Base-by-base conservation (phyloP, 2,329 filamentous ascomycete species). In the Talaromyces sp. region DNA sequence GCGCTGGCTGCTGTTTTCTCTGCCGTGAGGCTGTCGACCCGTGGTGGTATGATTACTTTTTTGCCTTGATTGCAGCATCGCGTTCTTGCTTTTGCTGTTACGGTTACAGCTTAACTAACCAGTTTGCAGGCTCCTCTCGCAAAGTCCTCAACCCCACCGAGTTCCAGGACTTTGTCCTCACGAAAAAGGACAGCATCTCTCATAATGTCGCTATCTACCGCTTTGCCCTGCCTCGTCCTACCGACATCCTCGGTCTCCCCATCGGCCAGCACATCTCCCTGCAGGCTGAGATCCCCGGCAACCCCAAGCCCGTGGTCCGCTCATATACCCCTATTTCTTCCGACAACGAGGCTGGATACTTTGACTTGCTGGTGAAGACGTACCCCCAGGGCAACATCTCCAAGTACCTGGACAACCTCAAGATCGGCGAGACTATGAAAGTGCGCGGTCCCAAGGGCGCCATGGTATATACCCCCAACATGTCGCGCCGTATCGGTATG, bases 141-240 rank as follows among this genome's bases (percentile, higher is more conserved):
- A 92, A 90, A 78, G 88, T 95, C 65, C 85, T 99, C 68, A 93
- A 93, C 80, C 91, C 93, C 32, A 86, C 88, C 68, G 83, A 84
- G 56, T 97, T 96, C 84, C 92, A 97, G 76, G 86, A 96, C 61
- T 97, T 97, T 73, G 88, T 91, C 75, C 88, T 99, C 69, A 88
- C 89, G 77, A 91, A 98, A 78, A 98, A 97, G 86, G 98, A 89
- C 14, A 84, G 96, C 66, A 88, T 98, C 71, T 96, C 93, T 32
- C 95, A 98, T 86, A 99, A 99, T 82, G 93, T 96, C 63, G 93
- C 93, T 77, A 96, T 99, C 81, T 99, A 98, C 83, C 92, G 95
- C 72, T 97, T 98, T 81, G 84, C 84, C 66, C 90, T 99, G 46
- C 93, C 93, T 60, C 83, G 83, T 56, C 80, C 87, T 46, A 88